Evolutionary conservation across 139 green algal genomes (phyloP).

Genomic region (Micromonas pusilla): DNA sequence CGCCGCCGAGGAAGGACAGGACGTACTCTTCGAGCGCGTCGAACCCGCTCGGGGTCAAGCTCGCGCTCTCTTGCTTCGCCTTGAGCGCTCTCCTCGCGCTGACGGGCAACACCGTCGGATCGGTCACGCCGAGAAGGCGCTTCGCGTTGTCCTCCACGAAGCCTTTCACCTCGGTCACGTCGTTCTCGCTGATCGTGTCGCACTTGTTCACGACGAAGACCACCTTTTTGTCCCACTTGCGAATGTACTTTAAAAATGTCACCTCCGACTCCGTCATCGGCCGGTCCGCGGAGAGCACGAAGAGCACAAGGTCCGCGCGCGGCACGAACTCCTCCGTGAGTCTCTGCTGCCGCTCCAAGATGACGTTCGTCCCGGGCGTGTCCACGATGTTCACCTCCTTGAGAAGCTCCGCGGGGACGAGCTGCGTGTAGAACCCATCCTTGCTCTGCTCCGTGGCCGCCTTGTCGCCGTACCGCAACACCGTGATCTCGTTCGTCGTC

Average conservation of each 20-base stretch:
- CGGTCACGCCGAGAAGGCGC: constrained; percentile 10
- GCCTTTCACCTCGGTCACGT: constrained; percentile 12
- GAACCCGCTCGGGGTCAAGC: not conserved
- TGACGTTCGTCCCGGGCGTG: constrained; percentile 95
- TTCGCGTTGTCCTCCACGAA: constrained; percentile 26
- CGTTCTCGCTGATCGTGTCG: constrained; percentile 64
- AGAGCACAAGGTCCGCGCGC: constrained; percentile 92
- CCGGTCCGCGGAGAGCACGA: constrained; percentile 81
- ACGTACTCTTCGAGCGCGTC: constrained; percentile 15
- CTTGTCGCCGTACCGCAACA: constrained; percentile 62
- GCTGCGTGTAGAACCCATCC: constrained; percentile 76
- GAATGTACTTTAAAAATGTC: constrained; percentile 50
- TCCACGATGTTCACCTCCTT: constrained; percentile 72
- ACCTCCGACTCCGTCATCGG: constrained; percentile 90
- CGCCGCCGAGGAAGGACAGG: constrained; percentile 1
- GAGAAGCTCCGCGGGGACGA: constrained; percentile 68
- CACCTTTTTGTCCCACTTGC: constrained; percentile 92
- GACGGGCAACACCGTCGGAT: constrained; percentile 18
- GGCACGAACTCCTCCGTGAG: constrained; percentile 98
- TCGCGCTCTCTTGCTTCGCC: not conserved
- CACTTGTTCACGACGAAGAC: constrained; percentile 97
- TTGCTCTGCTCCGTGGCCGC: constrained; percentile 40
- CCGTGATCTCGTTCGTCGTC: constrained; percentile 96
- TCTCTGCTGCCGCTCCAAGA: constrained; percentile 93
- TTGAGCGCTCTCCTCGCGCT: not conserved